Evolutionary conservation across 2,329 filamentous ascomycete species (phyloP).

Genomic region (Curvularia spicifera): DNA sequence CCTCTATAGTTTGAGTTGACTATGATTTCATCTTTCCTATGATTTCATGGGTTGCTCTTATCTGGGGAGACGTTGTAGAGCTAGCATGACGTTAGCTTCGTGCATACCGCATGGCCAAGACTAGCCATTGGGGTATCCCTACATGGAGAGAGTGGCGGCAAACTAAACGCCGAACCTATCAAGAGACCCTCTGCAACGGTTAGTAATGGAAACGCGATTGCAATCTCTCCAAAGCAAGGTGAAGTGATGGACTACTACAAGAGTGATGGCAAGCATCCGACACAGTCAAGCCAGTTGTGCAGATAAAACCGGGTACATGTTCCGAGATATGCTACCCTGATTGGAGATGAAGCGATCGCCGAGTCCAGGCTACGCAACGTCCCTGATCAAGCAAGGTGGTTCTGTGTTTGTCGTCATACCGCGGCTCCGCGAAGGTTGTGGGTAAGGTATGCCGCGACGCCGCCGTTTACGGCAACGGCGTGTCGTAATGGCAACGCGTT

Average conservation of each 20-base stretch:
- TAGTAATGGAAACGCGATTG: neutral
- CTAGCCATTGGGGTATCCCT: neutral
- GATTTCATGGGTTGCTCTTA: neutral
- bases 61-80: neutral
- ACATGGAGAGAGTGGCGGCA: neutral
- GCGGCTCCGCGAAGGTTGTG: slow-evolving; percentile 1
- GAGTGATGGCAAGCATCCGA: neutral
- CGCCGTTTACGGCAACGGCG: neutral
- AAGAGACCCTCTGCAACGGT: neutral
- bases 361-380: neutral
- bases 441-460: neutral
- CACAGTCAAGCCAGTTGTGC: neutral
- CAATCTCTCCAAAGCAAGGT: neutral
- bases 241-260: neutral
- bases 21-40: neutral
- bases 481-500: slow-evolving; percentile 1
- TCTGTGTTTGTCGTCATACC: slow-evolving; percentile 1
- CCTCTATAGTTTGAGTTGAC: neutral
- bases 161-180: neutral
- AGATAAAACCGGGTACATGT: neutral
- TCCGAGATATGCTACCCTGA: neutral
- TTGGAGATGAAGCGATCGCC: neutral
- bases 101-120: neutral
- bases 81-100: neutral
- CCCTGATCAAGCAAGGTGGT: neutral